Evolutionary conservation across 805 yeast species (phyloP), one percentile per base, ranked within the genome.

Genomic region (Candida boidinii): DNA sequence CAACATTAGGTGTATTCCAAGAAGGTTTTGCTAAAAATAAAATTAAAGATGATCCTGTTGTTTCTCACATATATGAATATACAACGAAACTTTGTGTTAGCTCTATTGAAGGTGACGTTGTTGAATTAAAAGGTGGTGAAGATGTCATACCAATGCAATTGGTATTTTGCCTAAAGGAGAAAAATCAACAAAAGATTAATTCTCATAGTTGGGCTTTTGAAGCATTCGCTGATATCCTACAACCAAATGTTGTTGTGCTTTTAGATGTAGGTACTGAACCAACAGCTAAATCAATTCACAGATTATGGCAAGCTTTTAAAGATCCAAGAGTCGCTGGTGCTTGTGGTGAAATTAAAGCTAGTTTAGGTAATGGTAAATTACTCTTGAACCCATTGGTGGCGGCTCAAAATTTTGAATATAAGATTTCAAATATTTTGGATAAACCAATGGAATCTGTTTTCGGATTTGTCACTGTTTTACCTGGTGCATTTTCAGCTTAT

Each of bases 151-250:
- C 98, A 0, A 80, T 87, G 9, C 97, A 90, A 56, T 63, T 92
- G 58, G 55, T 90, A 17, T 88, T 88, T 54, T 90, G 96, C 48
- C 61, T 90, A 48, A 90, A 90, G 52, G 97, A 90, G 50, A 76
- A 78, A 49, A 90, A 90, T 55, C 76, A 81, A 44, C 78, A 82
- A 52, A 90, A 90, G 51, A 90, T 90, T 54, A 90, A 90, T 56
- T 86, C 96, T 3, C 98, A 90, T 59, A 71, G 96, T 46, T 90
- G 98, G 98, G 87, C 94, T 20, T 78, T 90, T 58, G 92, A 90
- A 56, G 94, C 95, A 2, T 85, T 90, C 62, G 84, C 87, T 11
- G 83, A 88, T 22, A 66, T 81, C 20, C 60, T 90, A 34, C 68
- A 81, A 33, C 97, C 98, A 4, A 77, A 76, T 32, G 81, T 87